Evolutionary conservation across 495 filamentous ascomycete species (phyloP), one percentile per base, ranked within the genome.

Genomic region (Penicillium lagena): DNA sequence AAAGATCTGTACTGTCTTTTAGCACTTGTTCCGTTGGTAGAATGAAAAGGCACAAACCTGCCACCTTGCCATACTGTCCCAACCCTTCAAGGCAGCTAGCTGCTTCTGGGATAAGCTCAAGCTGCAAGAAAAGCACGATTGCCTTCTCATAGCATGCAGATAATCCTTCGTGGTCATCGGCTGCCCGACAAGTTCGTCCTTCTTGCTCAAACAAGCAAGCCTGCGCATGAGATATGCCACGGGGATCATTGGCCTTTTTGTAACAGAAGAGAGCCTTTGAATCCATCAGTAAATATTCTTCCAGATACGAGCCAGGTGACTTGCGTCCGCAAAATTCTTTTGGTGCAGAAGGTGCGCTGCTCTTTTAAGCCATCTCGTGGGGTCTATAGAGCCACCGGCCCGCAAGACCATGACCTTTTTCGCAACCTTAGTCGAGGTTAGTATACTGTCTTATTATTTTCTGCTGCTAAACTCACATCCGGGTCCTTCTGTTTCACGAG

Each of bases 181-280:
- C 35, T 27, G 41, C 48, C 10, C 42, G 38, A 29, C 35, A 17
- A 4, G 43, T 41, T 42, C 48, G 37, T 14, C 46, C 53, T 31
- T 56, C 41, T 40, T 56, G 50, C 11, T 56, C 53, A 29, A 45
- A 12, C 11, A 56, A 22, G 13, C 39, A 55, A 12, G 53, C 53
- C 12, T 45, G 47, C 3, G 51, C 33, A 7, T 46, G 42, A 12
- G 42, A 29, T 5, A 51, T 51, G 12, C 50, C 50, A 11, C 35
- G 40, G 27, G 38, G 2, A 12, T 53, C 22, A 11, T 48, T 41
- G 17, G 50, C 45, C 27, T 53, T 53, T 17, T 39, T 53, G 46
- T 41, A 53, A 17, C 50, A 46, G 12, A 53, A 53, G 0, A 53
- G 15, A 12, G 50, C 50, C 49, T 51, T 27, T 9, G 4, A 34